phyloP scores from a whole-genome alignment of 2,329 filamentous ascomycete species.

The Fusarium sp. region DNA sequence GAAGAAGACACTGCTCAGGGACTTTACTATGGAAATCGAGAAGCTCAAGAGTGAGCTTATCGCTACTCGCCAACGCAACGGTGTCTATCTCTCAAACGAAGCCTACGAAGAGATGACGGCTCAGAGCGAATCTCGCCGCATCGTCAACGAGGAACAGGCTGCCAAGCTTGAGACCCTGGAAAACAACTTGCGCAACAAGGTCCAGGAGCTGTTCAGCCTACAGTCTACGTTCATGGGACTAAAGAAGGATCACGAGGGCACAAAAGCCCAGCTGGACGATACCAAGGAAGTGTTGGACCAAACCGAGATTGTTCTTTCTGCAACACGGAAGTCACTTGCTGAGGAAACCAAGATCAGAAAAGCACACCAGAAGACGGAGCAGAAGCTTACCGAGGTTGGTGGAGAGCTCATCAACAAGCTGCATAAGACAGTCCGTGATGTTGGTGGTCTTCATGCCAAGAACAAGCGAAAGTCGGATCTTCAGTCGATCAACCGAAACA shows the following conservation, averaged over 20 bases:
- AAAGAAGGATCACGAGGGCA: constrained; percentile 89
- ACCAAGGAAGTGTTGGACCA: constrained; percentile 86
- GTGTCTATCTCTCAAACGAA: constrained; percentile 91
- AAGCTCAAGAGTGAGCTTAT: constrained; percentile 94
- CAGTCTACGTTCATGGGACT: constrained; percentile 88
- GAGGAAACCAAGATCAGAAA: constrained; percentile 84
- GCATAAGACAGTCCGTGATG: constrained; percentile 79
- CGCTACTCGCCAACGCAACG: constrained; percentile 90
- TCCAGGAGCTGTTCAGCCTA: constrained; percentile 88
- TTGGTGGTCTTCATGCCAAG: constrained; percentile 85
- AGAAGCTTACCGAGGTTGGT: constrained; percentile 77
- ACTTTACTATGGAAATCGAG: constrained; percentile 93
- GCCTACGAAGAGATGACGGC: constrained; percentile 90
- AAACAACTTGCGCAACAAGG: constrained; percentile 88
- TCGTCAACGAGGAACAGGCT: constrained; percentile 90
- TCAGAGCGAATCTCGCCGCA: constrained; percentile 90
- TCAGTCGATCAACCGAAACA: constrained; percentile 79
- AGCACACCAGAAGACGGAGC: constrained; percentile 87
- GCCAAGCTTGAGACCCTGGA: constrained; percentile 95
- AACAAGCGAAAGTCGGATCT: constrained; percentile 86
- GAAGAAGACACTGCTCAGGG: constrained; percentile 89
- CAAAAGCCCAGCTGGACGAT: constrained; percentile 75
- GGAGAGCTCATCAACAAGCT: constrained; percentile 81
- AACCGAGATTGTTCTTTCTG: constrained; percentile 83
- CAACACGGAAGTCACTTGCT: constrained; percentile 78